These are phyloP conservation scores for Rhizopus arrhizus DNA, from an alignment of 371 early-diverging fungal species.

Conservation along the genomic window DNA sequence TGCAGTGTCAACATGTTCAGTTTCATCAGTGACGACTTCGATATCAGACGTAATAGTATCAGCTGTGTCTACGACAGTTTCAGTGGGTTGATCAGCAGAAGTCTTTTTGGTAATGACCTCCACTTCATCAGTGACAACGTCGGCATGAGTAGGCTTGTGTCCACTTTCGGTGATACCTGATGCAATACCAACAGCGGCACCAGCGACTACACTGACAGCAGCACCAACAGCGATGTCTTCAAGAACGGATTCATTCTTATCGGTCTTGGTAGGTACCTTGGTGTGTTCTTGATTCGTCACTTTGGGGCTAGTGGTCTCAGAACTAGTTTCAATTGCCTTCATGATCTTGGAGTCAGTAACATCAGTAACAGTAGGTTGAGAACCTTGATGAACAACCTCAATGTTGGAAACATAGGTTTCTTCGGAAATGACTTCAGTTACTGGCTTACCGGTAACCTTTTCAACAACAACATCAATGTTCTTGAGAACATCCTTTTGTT, in stretches of 20 bases:
- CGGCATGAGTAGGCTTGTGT: neutral
- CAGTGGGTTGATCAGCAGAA: neutral
- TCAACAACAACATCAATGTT: constrained; percentile 22
- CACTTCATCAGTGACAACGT: too few relatives aligned
- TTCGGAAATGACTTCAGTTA: neutral
- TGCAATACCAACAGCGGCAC: neutral
- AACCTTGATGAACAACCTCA: constrained; percentile 2
- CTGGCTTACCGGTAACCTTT: constrained; percentile 3
- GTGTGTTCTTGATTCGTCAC: neutral
- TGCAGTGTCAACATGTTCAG: neutral
- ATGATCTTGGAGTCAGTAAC: neutral
- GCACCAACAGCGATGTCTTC: constrained; percentile 1
- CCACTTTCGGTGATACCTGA: neutral
- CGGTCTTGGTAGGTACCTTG: neutral
- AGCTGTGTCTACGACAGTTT: neutral
- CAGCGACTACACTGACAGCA: neutral
- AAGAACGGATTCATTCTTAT: neutral
- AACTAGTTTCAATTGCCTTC: neutral
- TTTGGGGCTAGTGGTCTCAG: neutral
- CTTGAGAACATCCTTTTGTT: constrained; percentile 12
- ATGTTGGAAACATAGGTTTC: neutral
- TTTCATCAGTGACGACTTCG: neutral
- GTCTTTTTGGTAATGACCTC: too few relatives aligned
- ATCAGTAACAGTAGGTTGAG: neutral
- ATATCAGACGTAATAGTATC: neutral